Evolutionary conservation across 1,284 basidiomycete genomes (phyloP).

Genomic region (Kalmanozyma brasiliensis): DNA sequence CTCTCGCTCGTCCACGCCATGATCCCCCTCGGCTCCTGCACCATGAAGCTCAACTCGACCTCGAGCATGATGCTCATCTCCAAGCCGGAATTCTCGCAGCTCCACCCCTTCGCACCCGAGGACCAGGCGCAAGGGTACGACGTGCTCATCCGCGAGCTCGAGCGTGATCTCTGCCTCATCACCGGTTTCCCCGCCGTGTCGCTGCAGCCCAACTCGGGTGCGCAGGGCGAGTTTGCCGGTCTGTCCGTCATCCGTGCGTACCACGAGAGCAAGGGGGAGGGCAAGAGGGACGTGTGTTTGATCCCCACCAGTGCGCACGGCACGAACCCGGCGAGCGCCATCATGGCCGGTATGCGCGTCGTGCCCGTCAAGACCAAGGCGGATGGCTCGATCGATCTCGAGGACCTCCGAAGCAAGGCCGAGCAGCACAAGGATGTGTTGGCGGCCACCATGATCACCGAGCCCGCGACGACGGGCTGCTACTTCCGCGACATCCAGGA

Average conservation of each 20-base stretch:
- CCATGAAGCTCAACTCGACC: slow-evolving; percentile 69
- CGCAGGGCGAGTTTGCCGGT: slow-evolving; percentile 93
- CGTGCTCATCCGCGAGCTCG: slow-evolving; percentile 87
- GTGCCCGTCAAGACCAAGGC: slow-evolving; percentile 87
- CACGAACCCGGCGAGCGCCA: slow-evolving; percentile 79
- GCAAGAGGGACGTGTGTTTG: slow-evolving; percentile 87
- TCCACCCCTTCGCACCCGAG: slow-evolving; percentile 91
- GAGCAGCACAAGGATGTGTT: slow-evolving; percentile 89
- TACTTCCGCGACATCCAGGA: slow-evolving; percentile 92
- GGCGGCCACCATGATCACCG: slow-evolving; percentile 91
- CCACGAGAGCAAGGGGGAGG: slow-evolving; percentile 86
- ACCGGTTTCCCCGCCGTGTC: slow-evolving; percentile 95
- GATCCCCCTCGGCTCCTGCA: slow-evolving; percentile 87
- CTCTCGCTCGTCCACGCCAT: slow-evolving; percentile 93
- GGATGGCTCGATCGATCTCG: slow-evolving; percentile 89
- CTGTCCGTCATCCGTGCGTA: slow-evolving; percentile 93
- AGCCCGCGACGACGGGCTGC: slow-evolving; percentile 88
- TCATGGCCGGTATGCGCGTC: slow-evolving; percentile 96
- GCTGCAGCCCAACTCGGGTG: slow-evolving; percentile 96
- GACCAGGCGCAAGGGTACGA: slow-evolving; percentile 91
- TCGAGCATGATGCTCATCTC: slow-evolving; percentile 96
- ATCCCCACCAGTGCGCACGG: slow-evolving; percentile 96
- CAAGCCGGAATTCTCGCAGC: slow-evolving; percentile 86
- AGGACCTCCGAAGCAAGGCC: slow-evolving; percentile 86
- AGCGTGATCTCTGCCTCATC: slow-evolving; percentile 88